Base-by-base conservation (phyloP, 163 green algal species). In the Smithsoniella earleae region DNA sequence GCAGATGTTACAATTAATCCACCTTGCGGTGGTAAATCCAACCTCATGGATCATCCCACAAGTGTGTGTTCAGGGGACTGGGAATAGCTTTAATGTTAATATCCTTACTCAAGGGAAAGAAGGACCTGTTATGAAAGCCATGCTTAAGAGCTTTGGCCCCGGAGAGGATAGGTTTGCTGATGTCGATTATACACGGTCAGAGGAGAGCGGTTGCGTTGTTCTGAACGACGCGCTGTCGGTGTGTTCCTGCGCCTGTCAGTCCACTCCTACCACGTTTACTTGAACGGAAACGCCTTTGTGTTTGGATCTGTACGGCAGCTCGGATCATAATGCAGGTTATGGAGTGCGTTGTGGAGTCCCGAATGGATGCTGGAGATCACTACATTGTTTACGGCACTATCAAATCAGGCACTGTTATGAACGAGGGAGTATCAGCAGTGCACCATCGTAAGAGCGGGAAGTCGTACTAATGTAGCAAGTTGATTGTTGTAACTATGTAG, bases 331-430 rank as follows among this genome's bases (percentile, higher is more conserved):
- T 46, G 54, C 54, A 16, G n/a, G n/a, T n/a, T n/a, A n/a, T 92
- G 36, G 87, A 91, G 73, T 94, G 89, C 80, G 82, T 30, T 3
- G 89, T 95, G 16, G 43, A 75, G 16, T 80, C 78, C 25, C 82
- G 89, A 38, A 92, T 98, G 86, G 93, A 98, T 58, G 85, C 88
- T 3, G 93, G 93, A 1, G 93, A 98, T 75, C 93, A 98, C 81
- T 95, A 78, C 81, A 46, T 98, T 1, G 69, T 98, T 46, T 97
- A 97, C 66, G 92, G 86, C 1, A 88, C 77, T 6, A 81, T 97
- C 27, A 44, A 87, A 1, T 66, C 65, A 4, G 92, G 92, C 27
- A 86, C 88, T 62, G 77, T 98, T 28, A 33, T 91, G 45, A 75
- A 90, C 30, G 83, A 90, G 1, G 81, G 72, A 1, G 77, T 86